A percentile compares a stretch with the other conserved stretches of the same genome.
These are phyloP conservation scores for Entomortierella lignicola DNA, from an alignment of 192 early-diverging fungal genomes.

Conservation along the genomic window DNA sequence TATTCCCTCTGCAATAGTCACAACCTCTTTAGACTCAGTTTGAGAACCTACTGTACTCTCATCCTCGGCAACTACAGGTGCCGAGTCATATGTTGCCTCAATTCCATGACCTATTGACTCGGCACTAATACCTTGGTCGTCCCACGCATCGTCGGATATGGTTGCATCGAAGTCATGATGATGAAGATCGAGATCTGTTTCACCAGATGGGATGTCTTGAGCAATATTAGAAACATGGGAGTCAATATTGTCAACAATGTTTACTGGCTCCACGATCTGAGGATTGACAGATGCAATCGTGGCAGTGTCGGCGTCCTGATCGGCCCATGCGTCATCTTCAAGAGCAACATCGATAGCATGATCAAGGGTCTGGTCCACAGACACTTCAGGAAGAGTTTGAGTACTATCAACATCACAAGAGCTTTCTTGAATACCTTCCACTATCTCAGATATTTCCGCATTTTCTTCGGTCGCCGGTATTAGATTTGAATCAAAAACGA, in stretches of 20 bases:
- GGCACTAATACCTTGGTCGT: background rate
- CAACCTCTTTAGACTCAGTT: background rate
- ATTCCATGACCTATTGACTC: too few species aligned
- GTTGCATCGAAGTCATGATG: background rate
- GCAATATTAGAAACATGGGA: too few species aligned
- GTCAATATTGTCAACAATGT: too few species aligned
- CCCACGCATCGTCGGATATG: background rate
- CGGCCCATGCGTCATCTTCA: slow-evolving; percentile 13
- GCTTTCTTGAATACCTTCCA: background rate
- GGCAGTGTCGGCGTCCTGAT: background rate
- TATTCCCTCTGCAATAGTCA: background rate
- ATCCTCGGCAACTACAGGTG: background rate
- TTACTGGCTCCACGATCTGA: background rate
- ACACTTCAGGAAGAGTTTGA: background rate
- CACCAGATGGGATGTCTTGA: background rate
- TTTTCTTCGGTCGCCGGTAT: background rate
- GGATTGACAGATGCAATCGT: background rate
- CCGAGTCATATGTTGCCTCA: too few species aligned
- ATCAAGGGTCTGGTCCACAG: background rate
- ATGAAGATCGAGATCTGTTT: background rate
- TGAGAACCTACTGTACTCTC: background rate
- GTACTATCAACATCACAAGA: background rate
- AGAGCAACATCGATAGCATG: background rate
- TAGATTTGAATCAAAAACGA: background rate
- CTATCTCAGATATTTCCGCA: too few species aligned